These are phyloP conservation scores for Pseudofabraea citricarpa DNA, from an alignment of 2,329 filamentous ascomycete species.

Conservation along the genomic window DNA sequence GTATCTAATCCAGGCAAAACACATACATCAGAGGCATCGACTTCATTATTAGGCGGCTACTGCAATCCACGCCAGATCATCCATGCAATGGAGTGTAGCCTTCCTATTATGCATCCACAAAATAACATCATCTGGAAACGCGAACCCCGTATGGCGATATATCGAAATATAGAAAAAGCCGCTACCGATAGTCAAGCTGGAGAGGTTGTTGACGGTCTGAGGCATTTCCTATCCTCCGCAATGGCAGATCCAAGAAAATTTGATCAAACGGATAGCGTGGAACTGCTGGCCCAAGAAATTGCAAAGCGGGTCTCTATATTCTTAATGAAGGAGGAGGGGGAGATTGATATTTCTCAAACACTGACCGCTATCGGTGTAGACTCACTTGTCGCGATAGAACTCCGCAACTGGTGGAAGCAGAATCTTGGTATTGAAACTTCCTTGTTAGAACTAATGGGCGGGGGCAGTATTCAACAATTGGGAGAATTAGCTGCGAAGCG, in stretches of 20 bases:
- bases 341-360: conserved; percentile 2
- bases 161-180: conserved; percentile 1
- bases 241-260: not conserved
- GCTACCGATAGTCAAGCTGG: not conserved
- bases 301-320: conserved; percentile 1
- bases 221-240: not conserved
- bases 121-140: conserved; percentile 2
- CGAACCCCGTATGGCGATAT: conserved; percentile 2
- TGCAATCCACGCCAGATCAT: not conserved
- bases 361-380: conserved; percentile 41
- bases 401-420: conserved; percentile 41
- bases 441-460: conserved; percentile 43
- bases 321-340: not conserved
- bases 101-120: not conserved
- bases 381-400: conserved; percentile 44
- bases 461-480: not conserved
- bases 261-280: not conserved
- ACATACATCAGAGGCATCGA: not conserved
- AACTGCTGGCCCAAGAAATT: conserved; percentile 1
- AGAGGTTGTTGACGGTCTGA: not conserved
- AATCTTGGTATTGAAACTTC: conserved; percentile 38
- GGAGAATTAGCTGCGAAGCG: not conserved
- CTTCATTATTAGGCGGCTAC: not conserved
- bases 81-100: not conserved
- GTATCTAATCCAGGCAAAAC: not conserved